A percentile compares a stretch with the other conserved stretches of the same genome.
Evolutionary conservation across 2,329 filamentous ascomycete genomes (phyloP).

Genomic region (Diplodia intermedia): DNA sequence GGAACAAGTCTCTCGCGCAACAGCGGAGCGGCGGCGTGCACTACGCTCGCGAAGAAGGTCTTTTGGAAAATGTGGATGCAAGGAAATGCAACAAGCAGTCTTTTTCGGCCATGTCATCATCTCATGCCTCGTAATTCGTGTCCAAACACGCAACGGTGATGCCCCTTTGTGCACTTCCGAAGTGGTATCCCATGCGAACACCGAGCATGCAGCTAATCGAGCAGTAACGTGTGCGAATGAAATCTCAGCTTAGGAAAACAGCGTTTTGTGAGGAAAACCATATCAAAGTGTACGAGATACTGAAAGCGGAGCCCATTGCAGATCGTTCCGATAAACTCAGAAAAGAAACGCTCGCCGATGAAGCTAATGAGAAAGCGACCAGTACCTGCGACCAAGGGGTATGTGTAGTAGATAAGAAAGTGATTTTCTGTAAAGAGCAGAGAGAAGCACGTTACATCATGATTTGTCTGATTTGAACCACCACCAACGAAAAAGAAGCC

Average conservation of each 20-base stretch:
- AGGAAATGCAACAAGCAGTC: conserved; percentile 20
- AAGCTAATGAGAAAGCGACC: conserved; percentile 30
- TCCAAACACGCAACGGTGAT: conserved; percentile 15
- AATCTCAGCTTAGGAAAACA: conserved; percentile 25
- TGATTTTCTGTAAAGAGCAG: conserved; percentile 32
- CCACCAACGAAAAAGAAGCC: conserved; percentile 31
- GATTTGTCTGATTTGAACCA: conserved; percentile 32
- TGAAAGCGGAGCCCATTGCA: conserved; percentile 24
- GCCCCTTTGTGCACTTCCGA: conserved; percentile 11
- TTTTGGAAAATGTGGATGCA: neutral
- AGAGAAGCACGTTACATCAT: conserved; percentile 33
- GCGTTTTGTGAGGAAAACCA: conserved; percentile 17
- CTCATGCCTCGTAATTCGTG: conserved; percentile 18
- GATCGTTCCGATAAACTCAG: conserved; percentile 28
- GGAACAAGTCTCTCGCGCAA: conserved; percentile 11
- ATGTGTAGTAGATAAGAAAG: conserved; percentile 32
- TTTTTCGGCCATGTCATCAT: conserved; percentile 24
- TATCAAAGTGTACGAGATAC: conserved; percentile 30
- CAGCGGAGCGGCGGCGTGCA: conserved; percentile 22
- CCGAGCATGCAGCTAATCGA: conserved; percentile 17
- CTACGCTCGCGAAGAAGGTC: conserved; percentile 16
- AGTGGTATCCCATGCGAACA: conserved; percentile 10
- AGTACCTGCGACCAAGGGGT: conserved; percentile 31
- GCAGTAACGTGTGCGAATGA: conserved; percentile 24
- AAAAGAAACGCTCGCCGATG: conserved; percentile 31